Percentiles rank a stretch among this genome's conserved stretches.
These are phyloP conservation scores for Sporothrix mexicana DNA, from an alignment of 2,329 filamentous ascomycete genomes.

Conservation along the genomic window DNA sequence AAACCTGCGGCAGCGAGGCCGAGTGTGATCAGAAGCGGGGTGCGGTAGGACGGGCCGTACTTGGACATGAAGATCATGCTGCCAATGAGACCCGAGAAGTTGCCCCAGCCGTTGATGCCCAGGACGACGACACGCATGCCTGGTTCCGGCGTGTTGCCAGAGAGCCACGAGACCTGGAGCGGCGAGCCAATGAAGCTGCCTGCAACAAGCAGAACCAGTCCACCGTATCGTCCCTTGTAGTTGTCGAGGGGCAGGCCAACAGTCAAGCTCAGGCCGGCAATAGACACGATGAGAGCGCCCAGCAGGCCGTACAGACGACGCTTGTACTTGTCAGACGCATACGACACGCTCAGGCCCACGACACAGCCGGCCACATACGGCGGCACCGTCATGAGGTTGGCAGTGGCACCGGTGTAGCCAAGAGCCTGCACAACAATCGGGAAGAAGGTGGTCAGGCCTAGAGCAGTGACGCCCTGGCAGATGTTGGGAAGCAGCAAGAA, in stretches of 20 bases:
- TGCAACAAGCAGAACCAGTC: conserved; percentile 26
- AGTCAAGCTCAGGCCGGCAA: conserved; percentile 23
- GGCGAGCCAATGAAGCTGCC: conserved; percentile 31
- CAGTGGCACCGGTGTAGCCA: conserved; percentile 32
- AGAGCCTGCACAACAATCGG: conserved; percentile 35
- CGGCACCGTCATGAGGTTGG: conserved; percentile 31
- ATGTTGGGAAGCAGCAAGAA: conserved; percentile 30
- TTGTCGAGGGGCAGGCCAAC: conserved; percentile 26
- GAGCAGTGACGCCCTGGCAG: conserved; percentile 29
- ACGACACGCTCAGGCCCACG: conserved; percentile 26
- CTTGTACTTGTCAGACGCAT: conserved; percentile 29
- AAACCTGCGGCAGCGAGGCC: conserved; percentile 25
- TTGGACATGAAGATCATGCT: conserved; percentile 28
- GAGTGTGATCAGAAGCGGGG: conserved; percentile 29
- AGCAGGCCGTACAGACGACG: conserved; percentile 29
- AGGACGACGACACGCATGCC: conserved; percentile 30
- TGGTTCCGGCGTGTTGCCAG: conserved; percentile 33
- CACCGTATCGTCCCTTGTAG: conserved; percentile 26
- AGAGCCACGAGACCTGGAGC: conserved; percentile 32
- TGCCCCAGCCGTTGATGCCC: conserved; percentile 32
- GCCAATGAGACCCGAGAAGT: conserved; percentile 32
- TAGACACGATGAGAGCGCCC: conserved; percentile 24
- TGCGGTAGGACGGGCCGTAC: conserved; percentile 29
- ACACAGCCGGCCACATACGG: conserved; percentile 30
- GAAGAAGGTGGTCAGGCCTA: conserved; percentile 31